phyloP scores from a whole-genome alignment of 371 early-diverging fungal genomes.

The Paraphysoderma sedebokerense region DNA sequence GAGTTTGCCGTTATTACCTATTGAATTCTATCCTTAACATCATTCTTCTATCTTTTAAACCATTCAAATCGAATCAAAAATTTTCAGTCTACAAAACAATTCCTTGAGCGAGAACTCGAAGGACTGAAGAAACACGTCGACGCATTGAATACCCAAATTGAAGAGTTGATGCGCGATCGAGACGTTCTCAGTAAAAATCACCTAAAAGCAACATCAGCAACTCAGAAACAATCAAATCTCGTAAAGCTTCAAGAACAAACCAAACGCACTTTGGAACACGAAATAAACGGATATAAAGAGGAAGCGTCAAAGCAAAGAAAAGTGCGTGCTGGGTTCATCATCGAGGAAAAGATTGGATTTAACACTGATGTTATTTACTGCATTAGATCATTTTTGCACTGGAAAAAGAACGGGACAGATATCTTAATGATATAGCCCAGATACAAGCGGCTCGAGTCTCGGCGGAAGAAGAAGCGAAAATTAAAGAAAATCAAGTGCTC shows the following conservation, averaged over 20 bases:
- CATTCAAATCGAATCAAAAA: neutral
- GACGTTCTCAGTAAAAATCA: conserved; percentile 14
- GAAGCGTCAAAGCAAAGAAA: conserved; percentile 22
- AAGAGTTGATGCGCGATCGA: conserved; percentile 10
- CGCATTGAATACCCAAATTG: conserved; percentile 3
- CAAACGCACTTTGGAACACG: conserved; percentile 15
- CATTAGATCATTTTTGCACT: conserved; percentile 13
- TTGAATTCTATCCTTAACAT: neutral
- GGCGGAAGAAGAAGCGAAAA: conserved; percentile 13
- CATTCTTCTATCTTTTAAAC: neutral
- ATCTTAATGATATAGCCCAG: conserved; percentile 5
- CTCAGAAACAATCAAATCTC: conserved; percentile 12
- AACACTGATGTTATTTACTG: neutral
- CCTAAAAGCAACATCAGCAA: conserved; percentile 12
- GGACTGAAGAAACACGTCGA: conserved; percentile 8
- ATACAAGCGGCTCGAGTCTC: conserved; percentile 1
- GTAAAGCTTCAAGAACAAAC: conserved; percentile 16
- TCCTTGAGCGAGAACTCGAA: conserved; percentile 17
- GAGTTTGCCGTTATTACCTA: neutral
- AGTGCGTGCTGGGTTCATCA: too few relatives aligned
- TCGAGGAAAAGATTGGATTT: neutral
- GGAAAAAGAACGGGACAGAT: conserved; percentile 18
- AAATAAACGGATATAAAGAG: conserved; percentile 15
- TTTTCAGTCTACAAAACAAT: neutral
- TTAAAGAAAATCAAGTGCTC: conserved; percentile 12